phyloP scores from a whole-genome alignment of 805 yeast genomes.

The Saccharomycopsis vini region DNA sequence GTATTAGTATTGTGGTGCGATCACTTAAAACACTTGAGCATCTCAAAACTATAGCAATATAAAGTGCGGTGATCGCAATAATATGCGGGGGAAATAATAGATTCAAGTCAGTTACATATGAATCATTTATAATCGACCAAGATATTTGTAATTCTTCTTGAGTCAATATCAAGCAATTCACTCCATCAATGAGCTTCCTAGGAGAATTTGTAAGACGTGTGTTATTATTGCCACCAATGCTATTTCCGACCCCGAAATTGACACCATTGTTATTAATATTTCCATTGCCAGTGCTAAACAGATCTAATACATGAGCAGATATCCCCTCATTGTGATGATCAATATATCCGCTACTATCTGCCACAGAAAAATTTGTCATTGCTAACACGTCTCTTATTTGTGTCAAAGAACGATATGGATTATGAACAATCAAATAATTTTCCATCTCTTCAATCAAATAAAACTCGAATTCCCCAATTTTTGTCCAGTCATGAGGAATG shows the following conservation, averaged over 20 bases:
- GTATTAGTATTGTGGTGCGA: neutral
- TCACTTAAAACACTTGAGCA: neutral
- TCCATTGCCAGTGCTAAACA: too few relatives aligned
- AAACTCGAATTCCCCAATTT: constrained; percentile 92
- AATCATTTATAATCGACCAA: constrained; percentile 87
- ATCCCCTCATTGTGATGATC: neutral
- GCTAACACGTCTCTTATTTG: constrained; percentile 40
- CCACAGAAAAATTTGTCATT: constrained; percentile 18
- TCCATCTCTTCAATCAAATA: constrained; percentile 84
- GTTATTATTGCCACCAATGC: constrained; percentile 3
- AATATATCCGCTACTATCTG: neutral
- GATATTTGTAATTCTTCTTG: constrained; percentile 71
- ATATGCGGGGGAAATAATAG: constrained; percentile 83
- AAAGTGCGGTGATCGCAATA: constrained; percentile 73
- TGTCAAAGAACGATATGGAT: constrained; percentile 58
- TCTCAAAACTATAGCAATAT: constrained; percentile 39
- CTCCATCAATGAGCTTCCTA: constrained; percentile 21
- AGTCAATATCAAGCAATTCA: constrained; percentile 28
- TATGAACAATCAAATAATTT: constrained; percentile 61
- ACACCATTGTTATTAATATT: neutral
- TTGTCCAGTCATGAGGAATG: constrained; percentile 83
- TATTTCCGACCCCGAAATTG: neutral
- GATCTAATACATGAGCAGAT: neutral
- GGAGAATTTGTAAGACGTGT: constrained; percentile 6
- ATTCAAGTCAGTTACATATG: constrained; percentile 81